A percentile compares a stretch with the other conserved stretches of the same genome.
phyloP scores from a whole-genome alignment of 176 grass and related monocot species.

The Dendrocalamus sinicus region DNA sequence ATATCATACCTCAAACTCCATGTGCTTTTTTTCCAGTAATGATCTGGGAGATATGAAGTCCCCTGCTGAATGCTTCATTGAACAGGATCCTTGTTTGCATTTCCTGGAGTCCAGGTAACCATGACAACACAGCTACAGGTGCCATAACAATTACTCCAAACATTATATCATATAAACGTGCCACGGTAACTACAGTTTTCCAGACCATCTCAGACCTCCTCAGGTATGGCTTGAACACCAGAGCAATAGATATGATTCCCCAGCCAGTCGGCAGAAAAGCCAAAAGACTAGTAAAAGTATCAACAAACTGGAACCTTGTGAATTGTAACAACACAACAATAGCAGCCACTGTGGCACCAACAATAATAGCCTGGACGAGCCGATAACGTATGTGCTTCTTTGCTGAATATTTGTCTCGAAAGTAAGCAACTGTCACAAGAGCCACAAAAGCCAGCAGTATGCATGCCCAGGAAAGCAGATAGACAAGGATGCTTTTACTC shows the following conservation, averaged over 20 bases:
- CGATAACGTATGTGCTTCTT: conserved; percentile 91
- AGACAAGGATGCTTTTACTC: conserved; percentile 86
- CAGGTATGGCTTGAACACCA: conserved; percentile 86
- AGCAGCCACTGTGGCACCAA: conserved; percentile 58
- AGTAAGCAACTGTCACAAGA: conserved; percentile 78
- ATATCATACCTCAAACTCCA: conserved; percentile 66
- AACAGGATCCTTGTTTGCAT: conserved; percentile 99
- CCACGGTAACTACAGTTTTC: conserved; percentile 71
- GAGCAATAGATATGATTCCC: conserved; percentile 88
- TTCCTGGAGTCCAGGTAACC: conserved; percentile 92
- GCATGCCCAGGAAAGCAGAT: conserved; percentile 84
- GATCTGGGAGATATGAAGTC: conserved; percentile 87
- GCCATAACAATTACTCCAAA: conserved; percentile 89
- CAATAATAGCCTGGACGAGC: conserved; percentile 68
- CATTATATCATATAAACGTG: conserved; percentile 88
- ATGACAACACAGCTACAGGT: conserved; percentile 85
- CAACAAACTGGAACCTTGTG: conserved; percentile 75
- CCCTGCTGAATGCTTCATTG: conserved; percentile 94
- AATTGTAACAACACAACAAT: conserved; percentile 68
- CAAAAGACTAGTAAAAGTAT: conserved; percentile 82
- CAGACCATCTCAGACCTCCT: conserved; percentile 72
- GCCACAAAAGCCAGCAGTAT: conserved; percentile 67
- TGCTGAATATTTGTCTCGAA: conserved; percentile 82
- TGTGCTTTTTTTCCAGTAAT: conserved; percentile 81
- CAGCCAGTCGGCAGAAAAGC: conserved; percentile 93